Conservation (phyloP, 768 basidiomycete genomes). For the Tulasnella sp. region DNA sequence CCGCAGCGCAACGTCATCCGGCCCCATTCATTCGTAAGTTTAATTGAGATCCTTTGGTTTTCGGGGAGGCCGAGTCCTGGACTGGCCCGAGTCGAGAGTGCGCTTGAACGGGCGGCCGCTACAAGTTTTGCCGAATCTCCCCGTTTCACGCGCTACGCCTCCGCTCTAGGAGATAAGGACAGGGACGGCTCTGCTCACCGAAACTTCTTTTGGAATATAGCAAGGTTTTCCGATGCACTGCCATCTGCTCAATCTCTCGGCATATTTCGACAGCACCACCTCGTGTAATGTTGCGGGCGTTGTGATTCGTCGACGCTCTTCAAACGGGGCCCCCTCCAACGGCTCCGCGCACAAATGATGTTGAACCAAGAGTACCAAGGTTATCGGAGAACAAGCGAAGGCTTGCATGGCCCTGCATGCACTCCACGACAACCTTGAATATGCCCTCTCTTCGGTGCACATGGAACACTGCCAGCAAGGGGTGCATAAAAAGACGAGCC, state of each 20-base stretch:
- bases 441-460: background rate
- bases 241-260: background rate
- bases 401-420: background rate
- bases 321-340: background rate
- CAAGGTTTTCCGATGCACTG: constrained; percentile 9
- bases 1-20: background rate
- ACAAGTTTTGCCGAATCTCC: background rate
- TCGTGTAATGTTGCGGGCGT: background rate
- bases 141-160: background rate
- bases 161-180: background rate
- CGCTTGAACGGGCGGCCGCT: background rate
- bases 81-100: background rate
- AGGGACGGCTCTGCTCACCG: background rate
- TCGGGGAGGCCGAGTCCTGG: background rate
- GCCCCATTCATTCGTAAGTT: background rate
- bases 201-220: background rate
- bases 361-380: constrained; percentile 1
- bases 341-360: background rate
- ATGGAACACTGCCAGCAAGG: background rate
- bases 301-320: background rate
- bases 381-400: background rate
- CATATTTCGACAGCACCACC: background rate
- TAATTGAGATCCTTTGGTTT: background rate
- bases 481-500: background rate
- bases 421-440: constrained; percentile 7